phyloP scores from a whole-genome alignment of 768 basidiomycete genomes.

The Rhizopogon vinicolor region DNA sequence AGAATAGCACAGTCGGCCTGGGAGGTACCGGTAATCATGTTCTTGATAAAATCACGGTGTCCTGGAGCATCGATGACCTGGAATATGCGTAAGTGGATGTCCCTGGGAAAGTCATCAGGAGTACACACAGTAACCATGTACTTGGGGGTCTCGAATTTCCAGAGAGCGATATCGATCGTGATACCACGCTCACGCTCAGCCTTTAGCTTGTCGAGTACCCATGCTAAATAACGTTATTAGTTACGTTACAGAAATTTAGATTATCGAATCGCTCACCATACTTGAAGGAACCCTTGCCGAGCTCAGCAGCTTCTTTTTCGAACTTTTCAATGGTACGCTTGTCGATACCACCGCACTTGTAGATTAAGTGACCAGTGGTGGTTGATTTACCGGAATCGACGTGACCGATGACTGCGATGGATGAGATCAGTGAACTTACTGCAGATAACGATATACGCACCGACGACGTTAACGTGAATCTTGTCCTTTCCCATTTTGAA shows the following conservation, averaged over 20 bases:
- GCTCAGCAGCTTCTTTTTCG: slow-evolving; percentile 99
- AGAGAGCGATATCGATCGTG: slow-evolving; percentile 99
- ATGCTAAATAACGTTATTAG: slow-evolving; percentile 55
- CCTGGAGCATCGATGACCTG: slow-evolving; percentile 99
- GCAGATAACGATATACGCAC: slow-evolving; percentile 44
- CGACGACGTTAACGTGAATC: slow-evolving; percentile 96
- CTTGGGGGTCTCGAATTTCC: slow-evolving; percentile 99
- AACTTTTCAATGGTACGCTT: slow-evolving; percentile 99
- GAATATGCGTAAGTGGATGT: slow-evolving; percentile 8
- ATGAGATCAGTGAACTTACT: slow-evolving; percentile 24
- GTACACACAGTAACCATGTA: slow-evolving; percentile 82
- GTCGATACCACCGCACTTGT: slow-evolving; percentile 99
- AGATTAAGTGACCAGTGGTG: slow-evolving; percentile 99
- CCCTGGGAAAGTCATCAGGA: not conserved
- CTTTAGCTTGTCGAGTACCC: slow-evolving; percentile 99
- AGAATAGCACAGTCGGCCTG: slow-evolving; percentile 99
- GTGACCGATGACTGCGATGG: slow-evolving; percentile 84
- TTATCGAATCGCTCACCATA: slow-evolving; percentile 60
- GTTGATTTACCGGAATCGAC: slow-evolving; percentile 99
- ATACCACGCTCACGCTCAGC: slow-evolving; percentile 99
- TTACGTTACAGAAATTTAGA: slow-evolving; percentile 11
- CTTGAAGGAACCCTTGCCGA: slow-evolving; percentile 99
- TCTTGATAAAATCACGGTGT: slow-evolving; percentile 99
- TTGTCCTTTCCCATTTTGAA: slow-evolving; percentile 95
- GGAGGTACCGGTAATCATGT: slow-evolving; percentile 99